Evolutionary conservation across 805 yeast species (phyloP), one percentile per base, ranked within the genome.

Genomic region (Candida piceae): DNA sequence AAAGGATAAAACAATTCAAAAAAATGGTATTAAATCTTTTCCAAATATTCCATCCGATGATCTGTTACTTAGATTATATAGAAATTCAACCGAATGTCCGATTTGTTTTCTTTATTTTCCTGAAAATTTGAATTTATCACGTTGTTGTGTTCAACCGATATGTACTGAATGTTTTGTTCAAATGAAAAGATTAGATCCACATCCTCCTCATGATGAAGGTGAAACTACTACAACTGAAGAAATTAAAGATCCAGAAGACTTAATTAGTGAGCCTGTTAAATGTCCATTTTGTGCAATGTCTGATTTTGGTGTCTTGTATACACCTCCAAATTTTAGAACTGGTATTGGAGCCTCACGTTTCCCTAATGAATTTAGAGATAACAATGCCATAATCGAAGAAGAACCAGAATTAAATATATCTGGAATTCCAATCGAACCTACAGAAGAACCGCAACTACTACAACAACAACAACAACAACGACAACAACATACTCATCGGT

Each of bases 151-250:
- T 34, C 97, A 90, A 58, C 89, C 95, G 2, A 88, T 90, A 16
- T 93, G 98, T 62, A 74, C 96, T 2, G 97, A 90, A 62, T 90
- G 98, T 57, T 93, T 90, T 72, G 97, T 90, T 9, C 97, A 90
- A 60, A 88, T 90, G 57, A 87, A 85, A 58, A 72, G 98, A 35
- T 64, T 79, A 23, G 95, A 86, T 9, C 97, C 98, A 0, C 97
- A 90, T 62, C 86, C 88, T 23, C 96, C 96, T 2, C 94, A 87
- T 54, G 90, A 81, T 45, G 77, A 72, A 34, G 60, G 61, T 10
- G 33, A 39, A 2, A 40, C 43, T 8, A 10, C 38, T 16, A 38
- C 41, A 4, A 42, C 53, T 19, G 53, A 54, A 3, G 39, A 36
- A 11, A 31, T 42, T 15, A 59, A 60, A 48, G 69, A 64, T 52